Evolutionary conservation across 768 basidiomycete genomes (phyloP).

Genomic region (Rhodosporidiobolus sp.): DNA sequence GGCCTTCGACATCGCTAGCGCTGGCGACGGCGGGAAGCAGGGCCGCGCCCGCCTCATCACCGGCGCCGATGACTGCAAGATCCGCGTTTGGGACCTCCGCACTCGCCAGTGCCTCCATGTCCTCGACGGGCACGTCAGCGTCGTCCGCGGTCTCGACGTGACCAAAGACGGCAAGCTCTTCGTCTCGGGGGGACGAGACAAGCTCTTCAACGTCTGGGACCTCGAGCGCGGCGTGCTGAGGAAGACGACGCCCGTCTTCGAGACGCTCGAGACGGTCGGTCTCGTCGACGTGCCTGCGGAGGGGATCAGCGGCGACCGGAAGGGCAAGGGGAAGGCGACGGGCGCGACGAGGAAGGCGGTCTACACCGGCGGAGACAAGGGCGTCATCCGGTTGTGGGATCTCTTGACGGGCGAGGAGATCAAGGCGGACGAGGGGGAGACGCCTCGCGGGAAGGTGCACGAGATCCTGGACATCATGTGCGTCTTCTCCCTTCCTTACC

Average conservation of each 20-base stretch:
- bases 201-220: constrained; percentile 91
- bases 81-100: constrained; percentile 86
- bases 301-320: constrained; percentile 38
- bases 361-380: constrained; percentile 90
- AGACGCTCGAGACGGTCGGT: constrained; percentile 44
- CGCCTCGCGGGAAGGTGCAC: constrained; percentile 56
- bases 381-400: constrained; percentile 81
- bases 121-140: constrained; percentile 93
- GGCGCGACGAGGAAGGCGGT: constrained; percentile 47
- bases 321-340: constrained; percentile 48
- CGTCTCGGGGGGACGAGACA: constrained; percentile 85
- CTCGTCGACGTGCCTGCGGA: constrained; percentile 40
- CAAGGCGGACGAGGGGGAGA: constrained; percentile 54
- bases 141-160: constrained; percentile 84
- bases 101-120: constrained; percentile 68
- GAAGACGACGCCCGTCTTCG: constrained; percentile 50
- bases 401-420: constrained; percentile 63
- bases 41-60: constrained; percentile 71
- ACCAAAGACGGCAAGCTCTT: constrained; percentile 83
- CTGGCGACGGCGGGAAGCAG: constrained; percentile 47
- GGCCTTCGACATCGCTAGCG: constrained; percentile 70
- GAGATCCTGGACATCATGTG: constrained; percentile 81
- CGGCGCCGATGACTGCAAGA: constrained; percentile 83
- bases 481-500: constrained; percentile 49
- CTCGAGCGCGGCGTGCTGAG: constrained; percentile 55